Evolutionary conservation across 345 rosid species (phyloP).

Genomic region (Citrus mangshanensis): DNA sequence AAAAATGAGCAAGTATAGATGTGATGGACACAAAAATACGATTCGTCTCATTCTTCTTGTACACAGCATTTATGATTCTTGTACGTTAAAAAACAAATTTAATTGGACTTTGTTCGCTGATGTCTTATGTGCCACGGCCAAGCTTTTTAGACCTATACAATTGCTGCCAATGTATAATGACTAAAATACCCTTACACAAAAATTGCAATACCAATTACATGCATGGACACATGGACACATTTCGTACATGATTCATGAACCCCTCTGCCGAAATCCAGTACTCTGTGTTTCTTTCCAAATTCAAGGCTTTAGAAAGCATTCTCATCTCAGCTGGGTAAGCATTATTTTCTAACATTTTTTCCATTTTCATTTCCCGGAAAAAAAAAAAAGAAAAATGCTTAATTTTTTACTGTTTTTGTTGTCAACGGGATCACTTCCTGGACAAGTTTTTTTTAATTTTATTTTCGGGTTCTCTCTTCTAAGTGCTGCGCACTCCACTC

Average conservation of each 20-base stretch:
- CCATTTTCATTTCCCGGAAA: not conserved
- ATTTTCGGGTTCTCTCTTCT: not conserved
- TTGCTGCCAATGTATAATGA: not conserved
- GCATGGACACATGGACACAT: not conserved
- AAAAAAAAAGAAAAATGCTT: not conserved
- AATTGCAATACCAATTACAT: not conserved
- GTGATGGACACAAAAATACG: not conserved
- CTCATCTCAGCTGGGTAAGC: not conserved
- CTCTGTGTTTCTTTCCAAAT: too few species aligned
- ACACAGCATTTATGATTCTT: constrained; percentile 10
- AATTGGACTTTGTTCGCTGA: not conserved
- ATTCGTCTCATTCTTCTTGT: constrained; percentile 19
- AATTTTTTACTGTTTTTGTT: too few species aligned
- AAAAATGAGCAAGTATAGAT: not conserved
- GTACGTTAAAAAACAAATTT: not conserved
- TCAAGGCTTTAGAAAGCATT: not conserved
- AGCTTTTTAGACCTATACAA: not conserved
- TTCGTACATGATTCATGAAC: too few species aligned
- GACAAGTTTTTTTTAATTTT: not conserved
- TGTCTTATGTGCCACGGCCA: too few species aligned
- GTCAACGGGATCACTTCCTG: not conserved
- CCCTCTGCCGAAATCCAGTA: too few species aligned
- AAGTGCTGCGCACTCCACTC: not conserved
- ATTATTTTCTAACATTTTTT: not conserved
- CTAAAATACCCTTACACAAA: not conserved